Base-by-base conservation (phyloP, 768 basidiomycete genomes). In the Crucibulum laeve region DNA sequence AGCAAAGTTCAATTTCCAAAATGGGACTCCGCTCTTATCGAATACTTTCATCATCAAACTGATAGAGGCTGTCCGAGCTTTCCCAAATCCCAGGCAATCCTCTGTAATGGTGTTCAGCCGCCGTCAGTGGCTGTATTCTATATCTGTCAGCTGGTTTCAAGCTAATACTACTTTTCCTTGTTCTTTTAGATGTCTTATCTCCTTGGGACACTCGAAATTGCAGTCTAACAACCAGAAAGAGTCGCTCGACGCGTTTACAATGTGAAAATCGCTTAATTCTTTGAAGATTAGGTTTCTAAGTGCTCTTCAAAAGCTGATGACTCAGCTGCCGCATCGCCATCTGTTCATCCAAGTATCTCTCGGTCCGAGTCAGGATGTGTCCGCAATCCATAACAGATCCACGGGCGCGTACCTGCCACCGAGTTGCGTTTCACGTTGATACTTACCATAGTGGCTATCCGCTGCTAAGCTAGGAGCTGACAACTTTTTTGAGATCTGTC, bases 341-440 rank as follows among this genome's bases (percentile, higher is more conserved):
- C 53, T 46, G 40, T 51, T 40, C 35, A 40, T 45, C 47, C 48
- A 42, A 46, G 42, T 45, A 51, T 56, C 53, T 58, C 51, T 61
- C 52, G 58, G 59, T 54, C 56, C 53, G 61, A 63, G 59, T 63
- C 64, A 64, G 52, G 48, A 55, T 56, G 53, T 51, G 59, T 59
- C 62, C 64, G 60, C 60, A 55, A 55, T 46, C 57, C 53, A 55
- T 51, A 53, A 61, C 46, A 57, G 59, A 59, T 66, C 64, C 57
- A 58, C 58, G 60, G 60, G 62, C 59, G 54, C 59, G 55, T 62
- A 55, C 59, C 54, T 61, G 51, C 59, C 55, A 53, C 55, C 36
- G 11, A 52, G 51, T 47, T 55, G 55, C 58, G 62, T 63, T 63
- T 63, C 60, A 61, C 55, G 53, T 50, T 49, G 54, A 54, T 55